Evolutionary conservation across 2,329 filamentous ascomycete genomes (phyloP), one percentile per base, ranked within the genome.

Genomic region (Fusarium sp.): DNA sequence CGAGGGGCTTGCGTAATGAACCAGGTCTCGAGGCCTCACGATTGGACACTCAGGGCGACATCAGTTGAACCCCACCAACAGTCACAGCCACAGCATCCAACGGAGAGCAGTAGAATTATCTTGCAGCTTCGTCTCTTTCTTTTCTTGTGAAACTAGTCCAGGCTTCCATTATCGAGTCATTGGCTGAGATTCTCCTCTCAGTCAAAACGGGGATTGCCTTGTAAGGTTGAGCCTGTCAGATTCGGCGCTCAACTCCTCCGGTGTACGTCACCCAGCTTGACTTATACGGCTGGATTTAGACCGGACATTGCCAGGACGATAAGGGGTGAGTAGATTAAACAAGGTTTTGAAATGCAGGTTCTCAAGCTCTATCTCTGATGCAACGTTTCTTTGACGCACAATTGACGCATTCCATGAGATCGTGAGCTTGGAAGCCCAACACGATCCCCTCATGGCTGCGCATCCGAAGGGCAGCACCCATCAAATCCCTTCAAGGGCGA

Each of bases 1-100:
- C 31, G 49, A 29, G 64, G 73, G 73, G 73, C 73, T 75, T 75
- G 73, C 73, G 73, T 75, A 75, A 75, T 74, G 62, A 51, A 27
- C 29, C 33, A 63, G 59, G 58, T 57, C 46, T 24, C 1, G 27
- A 9, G 16, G 11, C 8, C 7, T 2, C 11, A 2, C 70, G 66
- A 70, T 75, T 75, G 73, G 73, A 2, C 40, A 27, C 8, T 2
- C 11, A 22, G 12, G 12, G 24, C 35, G 36, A 62, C 61, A 24
- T 58, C 65, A 74, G 62, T 74, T 36, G 31, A 35, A 61, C 64
- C 56, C 66, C 63, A 56, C 66, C 66, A 38, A 49, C 31, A 36
- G 51, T 16, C 12, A 53, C 40, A 69, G 72, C 70, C 66, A 72
- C 64, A 63, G 42, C 20, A 33, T 49, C 63, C 35, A 74, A 63